Percentiles rank a stretch among this genome's conserved stretches.
Evolutionary conservation across 1,284 basidiomycete species (phyloP).

Genomic region (Cutaneotrichosporon cyanovorans): DNA sequence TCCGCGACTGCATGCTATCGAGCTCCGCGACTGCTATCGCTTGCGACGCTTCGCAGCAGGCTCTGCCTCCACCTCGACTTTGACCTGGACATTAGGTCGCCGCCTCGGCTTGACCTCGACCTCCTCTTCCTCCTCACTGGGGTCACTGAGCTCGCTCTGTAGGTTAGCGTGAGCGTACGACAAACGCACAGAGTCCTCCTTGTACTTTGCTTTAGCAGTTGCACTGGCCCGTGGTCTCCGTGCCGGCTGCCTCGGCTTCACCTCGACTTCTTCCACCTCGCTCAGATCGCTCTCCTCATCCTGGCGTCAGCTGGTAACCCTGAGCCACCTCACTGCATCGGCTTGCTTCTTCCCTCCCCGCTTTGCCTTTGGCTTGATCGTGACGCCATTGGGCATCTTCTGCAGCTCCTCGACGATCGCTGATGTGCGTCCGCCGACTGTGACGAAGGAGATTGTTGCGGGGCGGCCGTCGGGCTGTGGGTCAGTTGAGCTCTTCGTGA

Average conservation of each 20-base stretch:
- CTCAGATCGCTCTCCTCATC: slow-evolving; percentile 1
- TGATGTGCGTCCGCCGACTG: slow-evolving; percentile 71
- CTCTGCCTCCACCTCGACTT: slow-evolving; percentile 3
- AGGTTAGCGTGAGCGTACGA: too few relatives aligned
- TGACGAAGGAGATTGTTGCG: slow-evolving; percentile 68
- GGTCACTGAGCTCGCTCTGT: background rate
- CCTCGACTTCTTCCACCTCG: slow-evolving; percentile 1
- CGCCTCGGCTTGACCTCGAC: background rate
- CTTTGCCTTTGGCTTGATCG: slow-evolving; percentile 1
- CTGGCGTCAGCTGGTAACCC: background rate
- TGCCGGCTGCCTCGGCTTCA: background rate
- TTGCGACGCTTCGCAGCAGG: background rate
- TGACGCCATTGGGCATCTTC: slow-evolving; percentile 39
- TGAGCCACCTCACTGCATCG: background rate
- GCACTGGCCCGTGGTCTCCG: too few relatives aligned
- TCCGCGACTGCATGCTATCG: background rate
- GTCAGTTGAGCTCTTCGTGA: slow-evolving; percentile 9
- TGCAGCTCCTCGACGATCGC: slow-evolving; percentile 66
- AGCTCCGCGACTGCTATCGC: background rate
- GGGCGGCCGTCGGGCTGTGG: slow-evolving; percentile 59
- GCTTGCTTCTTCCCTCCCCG: slow-evolving; percentile 3
- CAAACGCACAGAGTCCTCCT: too few relatives aligned
- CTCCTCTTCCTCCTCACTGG: background rate
- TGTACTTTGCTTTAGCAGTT: background rate
- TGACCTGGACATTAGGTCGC: background rate